Conservation (phyloP, 495 filamentous ascomycete species). For the Coniosporium apollinis region DNA sequence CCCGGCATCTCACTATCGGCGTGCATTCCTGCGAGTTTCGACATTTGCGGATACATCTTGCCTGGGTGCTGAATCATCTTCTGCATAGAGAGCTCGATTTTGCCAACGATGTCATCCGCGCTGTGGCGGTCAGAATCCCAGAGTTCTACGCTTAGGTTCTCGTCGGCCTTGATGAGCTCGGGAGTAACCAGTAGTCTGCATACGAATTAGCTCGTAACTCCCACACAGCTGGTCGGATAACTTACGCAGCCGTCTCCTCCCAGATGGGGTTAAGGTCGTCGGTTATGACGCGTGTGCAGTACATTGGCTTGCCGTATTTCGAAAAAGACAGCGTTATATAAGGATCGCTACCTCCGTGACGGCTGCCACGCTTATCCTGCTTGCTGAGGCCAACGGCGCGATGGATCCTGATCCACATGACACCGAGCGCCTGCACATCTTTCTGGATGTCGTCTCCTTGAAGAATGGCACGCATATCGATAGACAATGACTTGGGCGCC, state of each 20-base stretch:
- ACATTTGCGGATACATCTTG: conserved; percentile 83
- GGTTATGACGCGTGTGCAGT: conserved; percentile 86
- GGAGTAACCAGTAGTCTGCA: conserved; percentile 55
- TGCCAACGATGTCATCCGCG: conserved; percentile 87
- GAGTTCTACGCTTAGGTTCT: conserved; percentile 81
- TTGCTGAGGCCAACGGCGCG: conserved; percentile 75
- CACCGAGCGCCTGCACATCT: conserved; percentile 66
- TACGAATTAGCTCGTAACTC: not conserved
- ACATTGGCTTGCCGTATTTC: conserved; percentile 96
- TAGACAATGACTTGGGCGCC: conserved; percentile 86
- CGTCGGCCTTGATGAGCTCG: conserved; percentile 79
- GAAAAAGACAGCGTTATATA: conserved; percentile 66
- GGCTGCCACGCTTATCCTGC: conserved; percentile 67
- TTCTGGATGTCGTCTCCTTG: conserved; percentile 82
- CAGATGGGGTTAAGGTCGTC: conserved; percentile 91
- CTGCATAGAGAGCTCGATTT: conserved; percentile 81
- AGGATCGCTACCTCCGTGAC: conserved; percentile 83
- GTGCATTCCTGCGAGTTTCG: conserved; percentile 62
- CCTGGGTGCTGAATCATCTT: conserved; percentile 89
- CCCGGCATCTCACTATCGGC: conserved; percentile 81
- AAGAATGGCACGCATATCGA: conserved; percentile 80
- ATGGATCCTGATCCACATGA: conserved; percentile 84
- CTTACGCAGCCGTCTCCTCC: conserved; percentile 65
- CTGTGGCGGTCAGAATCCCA: conserved; percentile 86
- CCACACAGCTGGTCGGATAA: not conserved